Evolutionary conservation across 2,329 filamentous ascomycete genomes (phyloP).

Genomic region (Cercospora sp.): DNA sequence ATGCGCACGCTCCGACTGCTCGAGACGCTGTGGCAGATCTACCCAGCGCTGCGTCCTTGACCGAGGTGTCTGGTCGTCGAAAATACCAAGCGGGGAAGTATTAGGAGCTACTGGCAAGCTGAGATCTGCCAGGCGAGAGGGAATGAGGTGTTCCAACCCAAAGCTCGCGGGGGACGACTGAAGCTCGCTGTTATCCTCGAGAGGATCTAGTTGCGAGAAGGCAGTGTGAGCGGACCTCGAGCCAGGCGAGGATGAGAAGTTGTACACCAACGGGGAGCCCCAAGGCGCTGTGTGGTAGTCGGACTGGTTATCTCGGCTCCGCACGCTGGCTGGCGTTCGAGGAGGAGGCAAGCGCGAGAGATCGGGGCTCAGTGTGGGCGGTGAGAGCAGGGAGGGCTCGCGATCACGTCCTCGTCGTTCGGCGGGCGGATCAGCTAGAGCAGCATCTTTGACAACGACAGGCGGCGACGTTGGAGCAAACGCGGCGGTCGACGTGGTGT

Average conservation of each 20-base stretch:
- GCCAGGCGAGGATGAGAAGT: slow-evolving; percentile 56
- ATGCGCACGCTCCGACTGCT: slow-evolving; percentile 52
- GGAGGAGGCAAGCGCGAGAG: slow-evolving; percentile 31
- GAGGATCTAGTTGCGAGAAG: slow-evolving; percentile 34
- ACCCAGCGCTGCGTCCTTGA: slow-evolving; percentile 38
- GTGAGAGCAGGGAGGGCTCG: slow-evolving; percentile 7
- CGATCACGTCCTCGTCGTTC: slow-evolving; percentile 12
- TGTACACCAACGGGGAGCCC: slow-evolving; percentile 76
- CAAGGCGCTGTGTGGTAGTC: slow-evolving; percentile 70
- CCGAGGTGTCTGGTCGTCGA: slow-evolving; percentile 34
- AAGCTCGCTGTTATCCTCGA: slow-evolving; percentile 33
- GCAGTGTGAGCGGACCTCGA: slow-evolving; percentile 37
- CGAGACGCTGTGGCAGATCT: slow-evolving; percentile 32
- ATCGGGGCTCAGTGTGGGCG: slow-evolving; percentile 26
- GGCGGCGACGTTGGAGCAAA: slow-evolving; percentile 25
- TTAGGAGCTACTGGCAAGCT: slow-evolving; percentile 21
- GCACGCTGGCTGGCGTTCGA: slow-evolving; percentile 33
- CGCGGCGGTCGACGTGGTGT: slow-evolving; percentile 20
- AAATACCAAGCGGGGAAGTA: slow-evolving; percentile 20
- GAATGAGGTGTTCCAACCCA: slow-evolving; percentile 40
- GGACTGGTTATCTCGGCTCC: slow-evolving; percentile 35
- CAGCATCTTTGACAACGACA: slow-evolving; percentile 23
- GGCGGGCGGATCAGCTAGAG: slow-evolving; percentile 14
- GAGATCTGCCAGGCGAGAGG: slow-evolving; percentile 33
- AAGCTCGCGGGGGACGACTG: slow-evolving; percentile 36